A percentile compares a stretch with the other conserved stretches of the same genome.
Conservation (phyloP, 2,329 filamentous ascomycete genomes). For the Epichloe elymi region DNA sequence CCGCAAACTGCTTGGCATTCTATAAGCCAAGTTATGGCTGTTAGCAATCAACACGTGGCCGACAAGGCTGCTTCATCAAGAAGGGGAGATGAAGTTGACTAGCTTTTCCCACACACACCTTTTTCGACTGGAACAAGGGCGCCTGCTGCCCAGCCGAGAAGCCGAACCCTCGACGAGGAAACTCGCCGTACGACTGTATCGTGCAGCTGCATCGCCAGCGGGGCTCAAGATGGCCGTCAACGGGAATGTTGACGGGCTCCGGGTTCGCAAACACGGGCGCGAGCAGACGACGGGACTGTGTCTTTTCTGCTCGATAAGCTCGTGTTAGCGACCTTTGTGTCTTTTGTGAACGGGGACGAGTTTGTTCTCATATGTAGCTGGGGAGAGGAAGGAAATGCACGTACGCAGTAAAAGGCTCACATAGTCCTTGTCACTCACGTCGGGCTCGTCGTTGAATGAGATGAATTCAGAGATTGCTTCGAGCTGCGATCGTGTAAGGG, state of each 20-base stretch:
- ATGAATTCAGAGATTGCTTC: conserved; percentile 28
- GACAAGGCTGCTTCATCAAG: too few relatives aligned
- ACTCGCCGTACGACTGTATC: conserved; percentile 12
- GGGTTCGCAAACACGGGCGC: conserved; percentile 8
- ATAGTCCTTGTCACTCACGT: conserved; percentile 14
- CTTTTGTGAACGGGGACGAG: not conserved
- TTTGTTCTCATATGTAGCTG: not conserved
- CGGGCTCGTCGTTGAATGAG: conserved; percentile 15
- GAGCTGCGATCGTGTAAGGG: conserved; percentile 24
- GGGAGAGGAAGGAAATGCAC: not conserved
- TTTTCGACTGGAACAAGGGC: conserved; percentile 33
- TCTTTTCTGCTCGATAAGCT: conserved; percentile 5
- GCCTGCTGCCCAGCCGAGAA: conserved; percentile 12
- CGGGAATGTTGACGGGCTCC: conserved; percentile 10
- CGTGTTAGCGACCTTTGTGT: not conserved
- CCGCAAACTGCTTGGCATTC: conserved; percentile 40
- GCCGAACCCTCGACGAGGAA: conserved; percentile 22
- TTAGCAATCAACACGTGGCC: not conserved
- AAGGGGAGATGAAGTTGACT: too few relatives aligned
- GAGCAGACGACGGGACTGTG: conserved; percentile 6
- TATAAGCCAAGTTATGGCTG: conserved; percentile 6
- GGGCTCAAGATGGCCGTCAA: conserved; percentile 10
- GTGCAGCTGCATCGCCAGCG: conserved; percentile 16
- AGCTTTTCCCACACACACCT: conserved; percentile 16
- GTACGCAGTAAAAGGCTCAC: conserved; percentile 18